phyloP scores from a whole-genome alignment of 2,329 filamentous ascomycete genomes.

The Didymosphaeria variabile region DNA sequence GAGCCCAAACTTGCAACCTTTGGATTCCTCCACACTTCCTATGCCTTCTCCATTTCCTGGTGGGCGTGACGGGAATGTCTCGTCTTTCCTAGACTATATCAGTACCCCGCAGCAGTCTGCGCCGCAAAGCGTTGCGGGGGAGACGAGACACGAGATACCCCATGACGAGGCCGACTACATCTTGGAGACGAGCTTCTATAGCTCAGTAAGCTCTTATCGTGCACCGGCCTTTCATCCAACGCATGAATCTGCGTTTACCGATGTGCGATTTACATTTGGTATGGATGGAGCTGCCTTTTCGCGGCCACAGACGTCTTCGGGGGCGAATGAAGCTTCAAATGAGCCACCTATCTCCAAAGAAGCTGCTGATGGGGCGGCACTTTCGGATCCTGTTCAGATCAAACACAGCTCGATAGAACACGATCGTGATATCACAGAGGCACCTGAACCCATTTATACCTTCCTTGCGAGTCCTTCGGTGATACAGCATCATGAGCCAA shows the following conservation, averaged over 20 bases:
- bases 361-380: background rate
- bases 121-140: slow-evolving; percentile 1
- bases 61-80: slow-evolving; percentile 28
- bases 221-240: slow-evolving; percentile 33
- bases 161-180: slow-evolving; percentile 36
- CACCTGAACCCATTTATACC: background rate
- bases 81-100: slow-evolving; percentile 42
- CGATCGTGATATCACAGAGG: background rate
- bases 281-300: slow-evolving; percentile 42
- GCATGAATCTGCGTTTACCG: slow-evolving; percentile 48
- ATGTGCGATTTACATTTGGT: slow-evolving; percentile 48
- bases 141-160: slow-evolving; percentile 19
- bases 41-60: slow-evolving; percentile 51
- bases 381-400: background rate
- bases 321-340: background rate
- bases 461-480: background rate
- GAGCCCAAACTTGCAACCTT: slow-evolving; percentile 44
- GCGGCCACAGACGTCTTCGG: slow-evolving; percentile 18
- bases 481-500: background rate
- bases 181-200: slow-evolving; percentile 45
- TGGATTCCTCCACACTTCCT: slow-evolving; percentile 48
- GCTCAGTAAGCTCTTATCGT: slow-evolving; percentile 40
- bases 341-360: background rate
- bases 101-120: slow-evolving; percentile 12
- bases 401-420: background rate